Percentiles rank a stretch among this genome's conserved stretches.
These are phyloP conservation scores for Nakazawaea sp. DNA, from an alignment of 805 yeast species.

Conservation along the genomic window DNA sequence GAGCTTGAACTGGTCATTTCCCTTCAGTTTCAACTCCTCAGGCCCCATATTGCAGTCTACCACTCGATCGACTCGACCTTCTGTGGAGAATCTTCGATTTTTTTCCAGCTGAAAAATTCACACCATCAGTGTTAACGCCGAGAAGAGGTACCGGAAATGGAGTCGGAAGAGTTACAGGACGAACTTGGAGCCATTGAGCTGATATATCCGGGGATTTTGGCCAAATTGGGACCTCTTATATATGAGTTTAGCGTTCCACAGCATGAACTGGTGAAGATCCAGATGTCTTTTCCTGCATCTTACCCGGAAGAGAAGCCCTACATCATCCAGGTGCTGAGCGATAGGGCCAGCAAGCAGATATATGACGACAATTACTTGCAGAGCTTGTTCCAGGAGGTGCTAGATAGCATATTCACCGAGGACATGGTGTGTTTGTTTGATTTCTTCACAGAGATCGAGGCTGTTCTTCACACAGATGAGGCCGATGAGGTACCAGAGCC, in stretches of 20 bases:
- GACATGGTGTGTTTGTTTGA: conserved; percentile 81
- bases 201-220: conserved; percentile 66
- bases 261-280: conserved; percentile 52
- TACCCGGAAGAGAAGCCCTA: conserved; percentile 69
- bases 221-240: conserved; percentile 28
- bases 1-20: conserved; percentile 45
- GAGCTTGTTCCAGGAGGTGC: conserved; percentile 38
- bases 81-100: not conserved
- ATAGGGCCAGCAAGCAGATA: conserved; percentile 15
- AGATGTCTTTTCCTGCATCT: conserved; percentile 59
- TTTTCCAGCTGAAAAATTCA: not conserved
- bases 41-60: no score
- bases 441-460: conserved; percentile 60
- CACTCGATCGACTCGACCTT: no score
- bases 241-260: conserved; percentile 52
- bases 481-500: conserved; percentile 20
- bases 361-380: conserved; percentile 39
- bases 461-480: conserved; percentile 34
- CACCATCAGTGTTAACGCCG: no score
- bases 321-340: conserved; percentile 44
- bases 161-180: conserved; percentile 49
- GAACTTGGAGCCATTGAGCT: conserved; percentile 84
- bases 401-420: conserved; percentile 43
- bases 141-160: no score
- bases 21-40: conserved; percentile 32